Percentiles rank a stretch among this genome's conserved stretches.
Evolutionary conservation across 192 early-diverging fungal genomes (phyloP).

Genomic region (Coemansia umbellata): DNA sequence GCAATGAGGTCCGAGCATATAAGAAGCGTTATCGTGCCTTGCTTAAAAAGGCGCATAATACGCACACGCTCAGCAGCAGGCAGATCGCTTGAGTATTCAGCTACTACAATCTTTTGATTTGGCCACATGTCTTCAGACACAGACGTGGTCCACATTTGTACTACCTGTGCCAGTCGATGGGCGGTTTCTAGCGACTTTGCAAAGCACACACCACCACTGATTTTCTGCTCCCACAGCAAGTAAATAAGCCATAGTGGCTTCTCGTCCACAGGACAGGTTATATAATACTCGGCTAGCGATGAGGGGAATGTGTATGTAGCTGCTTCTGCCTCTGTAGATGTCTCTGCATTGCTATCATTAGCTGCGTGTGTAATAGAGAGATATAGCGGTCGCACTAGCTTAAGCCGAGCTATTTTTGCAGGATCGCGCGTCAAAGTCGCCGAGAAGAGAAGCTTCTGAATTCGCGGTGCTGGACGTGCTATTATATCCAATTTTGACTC

Average conservation of each 20-base stretch:
- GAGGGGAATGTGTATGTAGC: conserved; percentile 48
- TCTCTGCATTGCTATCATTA: no score
- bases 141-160: conserved; percentile 57
- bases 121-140: conserved; percentile 20
- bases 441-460: conserved; percentile 94
- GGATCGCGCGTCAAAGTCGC: conserved; percentile 94
- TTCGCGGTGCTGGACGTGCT: conserved; percentile 35
- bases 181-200: conserved; percentile 89
- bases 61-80: conserved; percentile 56
- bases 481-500: conserved; percentile 9
- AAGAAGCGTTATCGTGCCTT: conserved; percentile 65
- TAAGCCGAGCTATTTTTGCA: conserved; percentile 82
- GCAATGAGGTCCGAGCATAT: conserved; percentile 85
- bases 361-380: conserved; percentile 53
- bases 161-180: conserved; percentile 70
- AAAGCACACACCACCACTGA: conserved; percentile 74
- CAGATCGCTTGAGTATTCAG: conserved; percentile 76
- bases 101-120: conserved; percentile 31
- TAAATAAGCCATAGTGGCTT: conserved; percentile 87
- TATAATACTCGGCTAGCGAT: conserved; percentile 68
- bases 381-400: conserved; percentile 76
- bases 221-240: conserved; percentile 61
- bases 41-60: conserved; percentile 63
- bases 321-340: conserved; percentile 6
- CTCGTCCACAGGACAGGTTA: conserved; percentile 57